Evolutionary conservation across 2,329 filamentous ascomycete species (phyloP).

Genomic region (Fusarium verrucosum): DNA sequence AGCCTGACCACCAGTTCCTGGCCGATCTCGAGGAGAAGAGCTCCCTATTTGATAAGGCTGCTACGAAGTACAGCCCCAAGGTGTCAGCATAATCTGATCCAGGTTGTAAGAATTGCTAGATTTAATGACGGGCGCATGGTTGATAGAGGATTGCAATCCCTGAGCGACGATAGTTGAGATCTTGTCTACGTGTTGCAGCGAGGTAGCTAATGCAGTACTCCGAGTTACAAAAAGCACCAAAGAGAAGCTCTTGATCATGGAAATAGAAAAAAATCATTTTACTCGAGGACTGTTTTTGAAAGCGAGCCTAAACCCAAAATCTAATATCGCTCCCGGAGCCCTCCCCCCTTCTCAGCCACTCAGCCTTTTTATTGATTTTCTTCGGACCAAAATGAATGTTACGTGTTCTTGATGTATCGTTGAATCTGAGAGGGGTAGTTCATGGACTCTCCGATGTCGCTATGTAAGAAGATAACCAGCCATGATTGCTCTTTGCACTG

Average conservation of each 20-base stretch:
- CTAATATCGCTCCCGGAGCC: too few relatives aligned
- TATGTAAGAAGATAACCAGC: background rate
- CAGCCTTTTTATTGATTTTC: too few relatives aligned
- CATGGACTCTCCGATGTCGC: background rate
- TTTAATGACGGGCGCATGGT: slow-evolving; percentile 46
- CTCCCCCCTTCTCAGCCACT: too few relatives aligned
- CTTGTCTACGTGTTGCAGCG: slow-evolving; percentile 21
- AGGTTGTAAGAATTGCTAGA: slow-evolving; percentile 40
- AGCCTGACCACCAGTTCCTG: slow-evolving; percentile 76
- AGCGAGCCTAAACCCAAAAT: too few relatives aligned
- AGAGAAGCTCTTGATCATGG: background rate
- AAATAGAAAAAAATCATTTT: slow-evolving; percentile 16
- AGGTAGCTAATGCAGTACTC: background rate
- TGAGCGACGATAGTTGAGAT: slow-evolving; percentile 36
- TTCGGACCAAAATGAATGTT: too few relatives aligned
- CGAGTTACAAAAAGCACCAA: background rate
- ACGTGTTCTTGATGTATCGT: too few relatives aligned
- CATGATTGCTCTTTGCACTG: background rate
- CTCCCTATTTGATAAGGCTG: slow-evolving; percentile 85
- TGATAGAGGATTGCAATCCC: slow-evolving; percentile 39
- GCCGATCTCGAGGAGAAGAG: slow-evolving; percentile 84
- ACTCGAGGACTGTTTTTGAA: background rate
- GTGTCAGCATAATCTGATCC: slow-evolving; percentile 62
- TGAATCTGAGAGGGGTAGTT: background rate
- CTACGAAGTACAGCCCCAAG: slow-evolving; percentile 86